Base-by-base conservation (phyloP, 2,329 filamentous ascomycete genomes). In the Diaporthe sp. region DNA sequence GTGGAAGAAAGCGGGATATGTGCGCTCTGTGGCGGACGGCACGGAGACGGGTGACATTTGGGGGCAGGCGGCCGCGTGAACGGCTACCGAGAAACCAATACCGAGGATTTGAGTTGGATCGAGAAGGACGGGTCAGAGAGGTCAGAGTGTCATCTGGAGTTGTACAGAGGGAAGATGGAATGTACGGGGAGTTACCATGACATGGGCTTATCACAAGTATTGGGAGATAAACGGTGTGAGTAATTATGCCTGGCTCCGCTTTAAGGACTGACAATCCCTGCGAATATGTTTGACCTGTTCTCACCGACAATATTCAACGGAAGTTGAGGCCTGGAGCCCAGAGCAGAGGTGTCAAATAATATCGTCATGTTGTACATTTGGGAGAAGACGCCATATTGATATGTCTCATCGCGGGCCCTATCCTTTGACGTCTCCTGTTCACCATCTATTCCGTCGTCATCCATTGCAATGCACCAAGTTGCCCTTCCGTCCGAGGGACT, bases 341-440 rank as follows among this genome's bases (percentile, higher is more conserved):
- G 34, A 60, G n/a, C 42, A 34, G 6, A 25, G 10, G 63, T 25
- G 34, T 37, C 28, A 51, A 51, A 34, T 60, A 60, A 72, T 58
- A 57, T 71, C 71, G 10, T 78, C n/a, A 53, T 78, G 73, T 76
- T 76, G 53, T 78, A 78, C 76, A 74, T 73, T 76, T 76, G 58
- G 60, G 57, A 53, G 49, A 31, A 42, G 70, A 61, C 61, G 72
- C 55, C 67, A 34, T 37, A 44, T 55, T 71, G 39, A 60, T 61
- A 31, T n/a, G n/a, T 51, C 37, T 37, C 34, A 53, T 71, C 39
- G 31, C 49, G 25, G 31, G 39, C 25, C 15, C 39, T 22, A 34
- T 57, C 57, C 60, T 22, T 67, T 22, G 8, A 20, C 25, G 22
- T 34, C 10, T 31, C 63, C 25, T 47, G 10, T 9, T 34, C 15